phyloP scores from a whole-genome alignment of 169 alveolate species.

The Theileria annulata region DNA sequence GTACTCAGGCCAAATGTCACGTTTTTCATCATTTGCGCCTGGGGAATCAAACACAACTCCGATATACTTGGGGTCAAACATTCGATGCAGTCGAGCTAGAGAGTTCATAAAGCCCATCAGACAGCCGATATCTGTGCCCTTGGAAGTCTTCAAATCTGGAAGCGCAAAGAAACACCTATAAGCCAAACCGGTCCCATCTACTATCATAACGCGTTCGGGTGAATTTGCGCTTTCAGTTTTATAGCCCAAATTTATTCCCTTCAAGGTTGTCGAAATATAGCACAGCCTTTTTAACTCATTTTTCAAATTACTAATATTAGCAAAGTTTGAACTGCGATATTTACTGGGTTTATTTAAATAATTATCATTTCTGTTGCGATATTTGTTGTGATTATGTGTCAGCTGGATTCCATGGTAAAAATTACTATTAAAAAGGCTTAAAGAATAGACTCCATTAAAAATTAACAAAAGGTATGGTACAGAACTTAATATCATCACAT shows the following conservation, averaged over 20 bases:
- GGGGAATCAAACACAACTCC: conserved; percentile 77
- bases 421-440: not conserved
- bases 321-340: not conserved
- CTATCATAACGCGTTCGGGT: conserved; percentile 63
- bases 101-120: conserved; percentile 78
- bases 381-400: not conserved
- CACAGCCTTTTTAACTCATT: not conserved
- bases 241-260: conserved; percentile 17
- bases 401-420: conserved; percentile 3
- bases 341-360: not conserved
- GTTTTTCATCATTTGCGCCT: conserved; percentile 71
- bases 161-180: conserved; percentile 77
- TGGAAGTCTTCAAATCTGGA: conserved; percentile 69
- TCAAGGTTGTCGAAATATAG: conserved; percentile 6
- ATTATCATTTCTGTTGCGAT: not conserved
- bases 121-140: conserved; percentile 73
- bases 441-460: not conserved
- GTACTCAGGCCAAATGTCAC: conserved; percentile 76
- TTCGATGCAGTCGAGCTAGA: conserved; percentile 62
- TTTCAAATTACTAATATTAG: not conserved
- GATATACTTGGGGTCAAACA: conserved; percentile 70
- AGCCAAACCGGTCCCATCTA: conserved; percentile 77
- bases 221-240: not conserved
- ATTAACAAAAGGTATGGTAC: not conserved
- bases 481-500: not conserved